These are phyloP conservation scores for Knoxdaviesia capensis DNA, from an alignment of 2,329 filamentous ascomycete species.

Conservation along the genomic window DNA sequence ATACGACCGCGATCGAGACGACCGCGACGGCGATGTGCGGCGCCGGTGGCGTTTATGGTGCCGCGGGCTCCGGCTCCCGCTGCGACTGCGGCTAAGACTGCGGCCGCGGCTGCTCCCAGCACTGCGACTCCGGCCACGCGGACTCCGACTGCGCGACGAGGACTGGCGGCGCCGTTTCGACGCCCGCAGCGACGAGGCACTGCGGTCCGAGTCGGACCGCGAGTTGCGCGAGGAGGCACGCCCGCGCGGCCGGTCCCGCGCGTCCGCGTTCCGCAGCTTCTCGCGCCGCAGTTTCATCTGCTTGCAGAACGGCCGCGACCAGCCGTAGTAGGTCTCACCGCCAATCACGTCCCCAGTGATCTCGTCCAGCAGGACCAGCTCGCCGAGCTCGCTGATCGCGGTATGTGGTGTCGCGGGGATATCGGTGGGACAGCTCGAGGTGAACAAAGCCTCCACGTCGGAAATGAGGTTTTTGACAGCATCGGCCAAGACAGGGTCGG, in stretches of 20 bases:
- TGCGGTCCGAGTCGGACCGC: background rate
- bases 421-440: constrained; percentile 20
- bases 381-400: constrained; percentile 61
- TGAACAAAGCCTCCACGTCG: constrained; percentile 50
- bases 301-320: constrained; percentile 63
- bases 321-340: constrained; percentile 70
- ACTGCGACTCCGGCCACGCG: background rate
- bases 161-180: constrained; percentile 1
- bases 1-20: constrained; percentile 9
- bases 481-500: constrained; percentile 40
- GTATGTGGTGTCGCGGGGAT: constrained; percentile 13
- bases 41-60: constrained; percentile 4
- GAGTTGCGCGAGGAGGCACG: background rate
- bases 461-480: constrained; percentile 52
- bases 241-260: background rate
- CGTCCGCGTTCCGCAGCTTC: constrained; percentile 7
- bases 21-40: constrained; percentile 7
- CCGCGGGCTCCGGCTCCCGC: constrained; percentile 7
- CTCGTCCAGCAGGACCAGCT: constrained; percentile 43
- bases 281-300: constrained; percentile 47
- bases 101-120: background rate
- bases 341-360: constrained; percentile 42
- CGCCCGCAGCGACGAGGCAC: background rate
- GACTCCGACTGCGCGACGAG: background rate
- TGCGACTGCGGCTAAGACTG: constrained; percentile 7